Base-by-base conservation (phyloP, 139 green algal genomes). In the Gonium pectorale region DNA sequence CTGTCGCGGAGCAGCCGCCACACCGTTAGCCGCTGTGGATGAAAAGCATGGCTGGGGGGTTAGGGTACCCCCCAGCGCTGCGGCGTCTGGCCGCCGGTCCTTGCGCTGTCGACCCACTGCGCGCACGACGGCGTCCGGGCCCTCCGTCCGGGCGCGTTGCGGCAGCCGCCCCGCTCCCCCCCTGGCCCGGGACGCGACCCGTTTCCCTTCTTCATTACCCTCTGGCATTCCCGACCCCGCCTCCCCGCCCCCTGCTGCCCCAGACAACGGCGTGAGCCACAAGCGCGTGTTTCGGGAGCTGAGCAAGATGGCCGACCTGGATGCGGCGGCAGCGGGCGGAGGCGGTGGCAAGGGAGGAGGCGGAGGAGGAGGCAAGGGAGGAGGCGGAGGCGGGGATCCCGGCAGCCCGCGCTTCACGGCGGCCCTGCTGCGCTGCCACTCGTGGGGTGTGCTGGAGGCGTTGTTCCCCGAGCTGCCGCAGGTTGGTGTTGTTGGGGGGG, bases 251-350 rank as follows among this genome's bases (percentile, higher is more conserved):
- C 29, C 15, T 31, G n/a, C 62, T 68, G 5, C 66, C n/a, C 66
- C 70, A 79, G 70, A 49, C 33, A 62, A 63, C 43, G 71, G 71
- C 37, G 72, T 80, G 22, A 80, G 52, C 1, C 35, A 7, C 72
- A 68, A 66, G 21, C 49, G 72, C 46, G 72, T 80, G 37, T 68
- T 44, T 15, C 72, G 72, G 35, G 72, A 80, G 72, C 72, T 80
- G 17, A 38, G 35, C 49, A 80, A 80, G 59, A 80, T 80, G 72
- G 38, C 29, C 0, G 72, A 68, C 19, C 52, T 80, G 26, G 72
- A 80, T 37, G 9, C n/a, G 22, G 31, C 21, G 35, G 22, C 15
- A 26, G 69, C 13, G 35, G 31, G 44, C 69, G 19, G 44, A 15
- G 27, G 8, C n/a, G 69, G 41, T 41, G 68, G 29, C 26, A 29